These are phyloP conservation scores for Jimgerdemannia lactiflua DNA, from an alignment of 192 early-diverging fungal species.

Conservation along the genomic window DNA sequence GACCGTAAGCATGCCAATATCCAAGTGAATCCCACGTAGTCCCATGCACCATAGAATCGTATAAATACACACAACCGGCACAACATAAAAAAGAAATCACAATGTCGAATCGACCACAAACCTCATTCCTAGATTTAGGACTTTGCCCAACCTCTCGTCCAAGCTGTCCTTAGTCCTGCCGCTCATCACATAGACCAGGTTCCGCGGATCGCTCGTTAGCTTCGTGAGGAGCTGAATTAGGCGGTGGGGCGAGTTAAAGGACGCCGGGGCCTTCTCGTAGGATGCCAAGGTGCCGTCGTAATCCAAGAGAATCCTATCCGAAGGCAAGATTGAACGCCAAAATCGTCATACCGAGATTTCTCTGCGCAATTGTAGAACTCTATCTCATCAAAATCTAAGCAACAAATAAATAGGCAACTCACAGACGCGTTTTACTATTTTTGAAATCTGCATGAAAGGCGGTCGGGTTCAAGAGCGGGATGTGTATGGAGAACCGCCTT, in stretches of 20 bases:
- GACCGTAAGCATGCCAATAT: too few species aligned
- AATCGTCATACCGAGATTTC: too few species aligned
- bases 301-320: constrained; percentile 45
- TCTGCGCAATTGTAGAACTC: too few species aligned
- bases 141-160: constrained; percentile 61
- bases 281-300: constrained; percentile 73
- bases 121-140: constrained; percentile 56
- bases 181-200: constrained; percentile 72
- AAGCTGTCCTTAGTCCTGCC: constrained; percentile 65
- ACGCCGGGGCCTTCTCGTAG: constrained; percentile 43
- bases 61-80: too few species aligned
- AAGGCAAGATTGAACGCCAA: background rate
- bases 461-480: constrained; percentile 37
- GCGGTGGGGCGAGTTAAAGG: constrained; percentile 54
- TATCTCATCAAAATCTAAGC: too few species aligned
- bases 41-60: too few species aligned
- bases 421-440: constrained; percentile 40
- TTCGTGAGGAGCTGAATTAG: constrained; percentile 54
- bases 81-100: too few species aligned
- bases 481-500: constrained; percentile 43
- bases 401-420: constrained; percentile 24
- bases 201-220: constrained; percentile 60
- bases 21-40: too few species aligned
- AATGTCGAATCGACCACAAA: background rate
- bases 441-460: constrained; percentile 26